These are phyloP conservation scores for Tritrichomonas musculus DNA, from an alignment of 208 protist species.

Conservation along the genomic window DNA sequence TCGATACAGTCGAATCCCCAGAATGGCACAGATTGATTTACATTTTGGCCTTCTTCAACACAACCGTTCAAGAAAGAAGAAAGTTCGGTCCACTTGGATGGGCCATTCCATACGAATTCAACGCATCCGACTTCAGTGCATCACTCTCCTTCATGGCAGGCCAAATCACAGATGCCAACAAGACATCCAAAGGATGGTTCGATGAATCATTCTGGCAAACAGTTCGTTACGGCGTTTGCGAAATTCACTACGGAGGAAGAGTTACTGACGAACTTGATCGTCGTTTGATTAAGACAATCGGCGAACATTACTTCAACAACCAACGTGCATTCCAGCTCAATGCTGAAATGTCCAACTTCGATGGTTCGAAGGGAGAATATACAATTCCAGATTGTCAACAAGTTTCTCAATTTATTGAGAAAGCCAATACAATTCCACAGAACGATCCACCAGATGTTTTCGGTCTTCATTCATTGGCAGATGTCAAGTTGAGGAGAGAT, in stretches of 20 bases:
- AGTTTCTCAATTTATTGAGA: slow-evolving; percentile 18
- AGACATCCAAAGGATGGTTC: slow-evolving; percentile 38
- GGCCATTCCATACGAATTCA: slow-evolving; percentile 96
- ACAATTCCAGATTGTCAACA: slow-evolving; percentile 20
- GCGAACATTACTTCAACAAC: slow-evolving; percentile 66
- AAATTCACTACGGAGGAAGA: slow-evolving; percentile 95
- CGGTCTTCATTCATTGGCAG: slow-evolving; percentile 87
- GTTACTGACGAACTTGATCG: slow-evolving; percentile 95
- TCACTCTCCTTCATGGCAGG: slow-evolving; percentile 87
- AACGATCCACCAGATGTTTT: slow-evolving; percentile 90
- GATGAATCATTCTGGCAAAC: slow-evolving; percentile 56
- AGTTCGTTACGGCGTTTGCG: slow-evolving; percentile 86
- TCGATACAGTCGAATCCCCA: slow-evolving; percentile 56
- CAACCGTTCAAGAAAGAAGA: slow-evolving; percentile 84
- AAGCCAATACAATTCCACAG: slow-evolving; percentile 71
- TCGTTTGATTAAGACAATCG: slow-evolving; percentile 87
- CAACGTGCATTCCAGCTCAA: not conserved
- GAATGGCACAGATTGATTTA: slow-evolving; percentile 89
- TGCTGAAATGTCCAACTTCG: not conserved
- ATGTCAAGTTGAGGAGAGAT: slow-evolving; percentile 52
- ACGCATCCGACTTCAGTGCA: slow-evolving; percentile 77
- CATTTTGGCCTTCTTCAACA: slow-evolving; percentile 87
- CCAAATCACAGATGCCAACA: slow-evolving; percentile 78
- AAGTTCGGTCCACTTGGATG: slow-evolving; percentile 97
- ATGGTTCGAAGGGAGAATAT: slow-evolving; percentile 50